Conservation (phyloP, 768 basidiomycete species). For the Collybia nuda region DNA sequence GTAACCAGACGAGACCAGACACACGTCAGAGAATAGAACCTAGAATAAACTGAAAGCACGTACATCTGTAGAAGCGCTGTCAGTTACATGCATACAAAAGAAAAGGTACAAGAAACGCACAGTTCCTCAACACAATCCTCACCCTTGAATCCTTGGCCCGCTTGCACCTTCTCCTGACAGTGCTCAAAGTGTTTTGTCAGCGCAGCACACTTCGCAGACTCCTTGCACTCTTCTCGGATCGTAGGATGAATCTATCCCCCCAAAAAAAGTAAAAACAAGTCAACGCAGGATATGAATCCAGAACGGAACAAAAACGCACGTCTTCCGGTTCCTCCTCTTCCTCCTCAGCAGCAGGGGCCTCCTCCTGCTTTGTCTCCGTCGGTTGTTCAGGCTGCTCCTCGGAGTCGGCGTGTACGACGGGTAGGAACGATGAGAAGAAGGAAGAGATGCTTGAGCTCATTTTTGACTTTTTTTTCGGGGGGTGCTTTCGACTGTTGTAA, state of each 20-base stretch:
- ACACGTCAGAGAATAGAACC: conserved; percentile 9
- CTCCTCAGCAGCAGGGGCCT: conserved; percentile 31
- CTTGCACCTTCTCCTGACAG: conserved; percentile 84
- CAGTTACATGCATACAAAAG: conserved; percentile 10
- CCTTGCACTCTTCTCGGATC: conserved; percentile 76
- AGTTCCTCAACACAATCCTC: conserved; percentile 94
- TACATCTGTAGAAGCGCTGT: conserved; percentile 26
- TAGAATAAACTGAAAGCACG: conserved; percentile 14
- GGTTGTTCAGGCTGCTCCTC: conserved; percentile 48
- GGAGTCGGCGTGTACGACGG: conserved; percentile 42
- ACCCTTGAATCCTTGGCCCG: conserved; percentile 81
- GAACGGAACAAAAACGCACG: conserved; percentile 44
- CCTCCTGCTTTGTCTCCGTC: conserved; percentile 54
- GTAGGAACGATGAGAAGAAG: conserved; percentile 47
- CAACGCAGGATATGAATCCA: neutral
- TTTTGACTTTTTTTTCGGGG: conserved; percentile 10
- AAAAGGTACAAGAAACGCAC: conserved; percentile 43
- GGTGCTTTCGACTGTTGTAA: conserved; percentile 2
- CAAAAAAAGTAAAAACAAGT: neutral
- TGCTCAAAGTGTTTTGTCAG: conserved; percentile 84
- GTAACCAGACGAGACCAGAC: neutral
- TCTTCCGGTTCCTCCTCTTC: conserved; percentile 78
- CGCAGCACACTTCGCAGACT: conserved; percentile 62
- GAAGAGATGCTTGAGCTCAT: conserved; percentile 40
- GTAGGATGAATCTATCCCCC: conserved; percentile 57